These are phyloP conservation scores for Trapa incisa DNA, from an alignment of 345 rosid species.

Conservation along the genomic window DNA sequence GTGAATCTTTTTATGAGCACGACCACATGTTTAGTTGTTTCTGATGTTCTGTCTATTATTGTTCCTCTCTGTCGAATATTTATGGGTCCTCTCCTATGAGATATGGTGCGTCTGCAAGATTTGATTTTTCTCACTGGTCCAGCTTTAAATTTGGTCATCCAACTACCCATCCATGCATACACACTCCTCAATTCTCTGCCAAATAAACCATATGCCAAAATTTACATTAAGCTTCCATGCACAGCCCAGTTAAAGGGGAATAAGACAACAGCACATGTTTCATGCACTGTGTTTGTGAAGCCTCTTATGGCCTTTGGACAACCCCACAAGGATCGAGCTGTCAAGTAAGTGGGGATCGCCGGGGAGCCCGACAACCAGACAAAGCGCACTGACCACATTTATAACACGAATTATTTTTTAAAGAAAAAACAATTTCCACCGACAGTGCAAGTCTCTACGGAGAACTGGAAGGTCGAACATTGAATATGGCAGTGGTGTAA, in stretches of 20 bases:
- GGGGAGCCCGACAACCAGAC: conserved; percentile 30
- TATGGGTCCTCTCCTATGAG: not conserved
- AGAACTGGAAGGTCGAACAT: not conserved
- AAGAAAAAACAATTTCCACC: conserved; percentile 15
- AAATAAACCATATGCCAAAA: not conserved
- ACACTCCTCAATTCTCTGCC: not conserved
- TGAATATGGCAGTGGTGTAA: not conserved
- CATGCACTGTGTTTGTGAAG: not conserved
- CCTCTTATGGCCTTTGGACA: conserved; percentile 1
- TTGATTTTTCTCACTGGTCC: not conserved
- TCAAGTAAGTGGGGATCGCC: conserved; percentile 11
- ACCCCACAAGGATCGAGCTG: conserved; percentile 14
- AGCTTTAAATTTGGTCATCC: not conserved
- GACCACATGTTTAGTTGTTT: not conserved
- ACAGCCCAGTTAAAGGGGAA: not conserved
- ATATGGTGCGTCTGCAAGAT: not conserved
- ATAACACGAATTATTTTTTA: not conserved
- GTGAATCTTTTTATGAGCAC: not conserved
- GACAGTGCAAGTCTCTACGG: conserved; percentile 22
- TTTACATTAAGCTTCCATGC: not conserved
- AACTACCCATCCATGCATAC: not conserved
- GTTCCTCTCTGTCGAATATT: not conserved
- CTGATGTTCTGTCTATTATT: not conserved
- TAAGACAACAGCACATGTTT: not conserved
- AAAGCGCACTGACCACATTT: conserved; percentile 10